Evolutionary conservation across 2,329 filamentous ascomycete species (phyloP).

Genomic region (Zelopaecilomyces penicillatus): DNA sequence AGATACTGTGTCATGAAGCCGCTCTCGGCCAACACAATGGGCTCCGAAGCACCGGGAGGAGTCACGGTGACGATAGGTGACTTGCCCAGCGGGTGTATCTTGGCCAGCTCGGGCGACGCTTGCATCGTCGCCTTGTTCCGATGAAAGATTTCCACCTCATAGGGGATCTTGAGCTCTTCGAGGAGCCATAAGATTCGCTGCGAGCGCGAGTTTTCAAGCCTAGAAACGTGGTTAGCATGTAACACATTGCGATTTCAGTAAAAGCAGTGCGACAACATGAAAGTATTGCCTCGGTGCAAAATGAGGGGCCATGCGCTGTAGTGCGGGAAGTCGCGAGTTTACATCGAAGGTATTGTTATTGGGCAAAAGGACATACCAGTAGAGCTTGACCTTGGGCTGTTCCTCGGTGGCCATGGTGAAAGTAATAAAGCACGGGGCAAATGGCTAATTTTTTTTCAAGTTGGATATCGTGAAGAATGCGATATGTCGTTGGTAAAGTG

Average conservation of each 20-base stretch:
- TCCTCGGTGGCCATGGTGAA: constrained; percentile 20
- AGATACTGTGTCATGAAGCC: constrained; percentile 77
- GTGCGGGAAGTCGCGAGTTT: not conserved
- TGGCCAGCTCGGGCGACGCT: constrained; percentile 68
- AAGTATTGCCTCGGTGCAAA: not conserved
- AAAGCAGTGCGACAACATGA: not conserved
- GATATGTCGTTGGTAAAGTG: too few species aligned
- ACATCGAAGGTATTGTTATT: not conserved
- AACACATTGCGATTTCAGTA: not conserved
- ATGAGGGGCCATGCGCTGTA: not conserved
- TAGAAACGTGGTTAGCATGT: constrained; percentile 24
- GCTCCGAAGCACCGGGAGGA: constrained; percentile 30
- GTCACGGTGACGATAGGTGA: constrained; percentile 67
- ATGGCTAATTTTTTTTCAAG: too few species aligned
- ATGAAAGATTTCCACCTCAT: constrained; percentile 73
- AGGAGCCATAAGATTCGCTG: constrained; percentile 81
- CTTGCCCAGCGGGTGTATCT: constrained; percentile 79
- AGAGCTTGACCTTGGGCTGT: constrained; percentile 49
- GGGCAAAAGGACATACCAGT: constrained; percentile 42
- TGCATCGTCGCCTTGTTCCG: constrained; percentile 51
- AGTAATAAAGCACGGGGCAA: too few species aligned
- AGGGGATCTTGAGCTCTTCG: constrained; percentile 70
- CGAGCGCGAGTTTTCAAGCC: constrained; percentile 75
- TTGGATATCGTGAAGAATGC: too few species aligned
- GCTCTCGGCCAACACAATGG: constrained; percentile 68